A percentile compares a stretch with the other conserved stretches of the same genome.
These are phyloP conservation scores for Epichloe scottii DNA, from an alignment of 2,329 filamentous ascomycete genomes.

Conservation along the genomic window DNA sequence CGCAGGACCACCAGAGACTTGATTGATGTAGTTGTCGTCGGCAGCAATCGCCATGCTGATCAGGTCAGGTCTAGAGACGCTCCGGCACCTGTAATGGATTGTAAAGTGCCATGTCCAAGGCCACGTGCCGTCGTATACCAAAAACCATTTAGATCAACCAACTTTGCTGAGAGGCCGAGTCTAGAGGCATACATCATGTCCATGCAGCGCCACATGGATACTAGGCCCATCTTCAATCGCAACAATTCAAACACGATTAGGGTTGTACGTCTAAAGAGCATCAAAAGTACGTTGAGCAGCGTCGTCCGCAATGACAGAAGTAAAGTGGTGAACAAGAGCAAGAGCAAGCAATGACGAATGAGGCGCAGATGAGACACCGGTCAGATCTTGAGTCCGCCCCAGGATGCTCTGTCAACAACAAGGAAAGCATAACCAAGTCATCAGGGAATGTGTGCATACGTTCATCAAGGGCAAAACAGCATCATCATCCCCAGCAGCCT, in stretches of 20 bases:
- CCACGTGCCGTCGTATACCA: background rate
- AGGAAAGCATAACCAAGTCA: constrained; percentile 1
- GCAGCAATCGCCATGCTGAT: background rate
- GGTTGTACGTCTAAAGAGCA: background rate
- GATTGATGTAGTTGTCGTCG: too few species aligned
- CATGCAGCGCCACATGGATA: background rate
- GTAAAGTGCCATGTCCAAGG: background rate
- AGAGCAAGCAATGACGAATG: background rate
- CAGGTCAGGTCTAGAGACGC: background rate
- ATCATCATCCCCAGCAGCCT: background rate
- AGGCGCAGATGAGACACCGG: background rate
- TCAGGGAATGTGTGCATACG: background rate
- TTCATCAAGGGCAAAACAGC: constrained; percentile 3
- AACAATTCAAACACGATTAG: background rate
- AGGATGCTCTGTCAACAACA: background rate
- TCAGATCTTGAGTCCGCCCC: background rate
- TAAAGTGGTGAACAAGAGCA: background rate
- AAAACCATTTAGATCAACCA: background rate
- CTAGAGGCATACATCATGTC: background rate
- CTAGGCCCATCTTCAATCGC: background rate
- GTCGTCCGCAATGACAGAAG: background rate
- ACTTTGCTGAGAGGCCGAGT: background rate
- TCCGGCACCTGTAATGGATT: background rate
- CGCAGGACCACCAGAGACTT: background rate
- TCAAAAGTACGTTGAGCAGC: background rate